Base-by-base conservation (phyloP, 768 basidiomycete genomes). In the Pholiota conissans region DNA sequence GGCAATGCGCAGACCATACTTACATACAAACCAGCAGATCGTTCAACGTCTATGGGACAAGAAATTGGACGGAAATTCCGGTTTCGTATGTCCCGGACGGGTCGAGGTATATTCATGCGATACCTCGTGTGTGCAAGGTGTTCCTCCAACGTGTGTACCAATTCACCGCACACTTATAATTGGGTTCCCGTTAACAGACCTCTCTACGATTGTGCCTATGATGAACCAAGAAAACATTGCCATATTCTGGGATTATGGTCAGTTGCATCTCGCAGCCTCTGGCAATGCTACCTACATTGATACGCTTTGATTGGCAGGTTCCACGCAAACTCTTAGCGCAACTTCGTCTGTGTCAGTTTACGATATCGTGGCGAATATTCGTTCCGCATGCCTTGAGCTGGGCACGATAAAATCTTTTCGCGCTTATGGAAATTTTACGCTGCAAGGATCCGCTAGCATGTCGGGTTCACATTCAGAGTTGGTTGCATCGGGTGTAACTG, bases 241-340 rank as follows among this genome's bases (percentile, higher is more conserved):
- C 20, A 57, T 71, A 2, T 70, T 69, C 52, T 71, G 70, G 70
- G 69, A 71, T 42, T 62, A 58, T 55, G 69, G 70, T 71, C 11
- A 53, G 67, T 60, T 26, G 20, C 26, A 16, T 53, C 4, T 10
- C 11, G 2, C 27, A 29, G 27, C 24, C 14, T 30, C 27, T 13
- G 8, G n/a, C 47, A 49, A 20, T 57, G 13, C 14, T 22, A 18
- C 11, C 9, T 42, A 3, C 27, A n/a, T 26, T 46, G 26, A 51
- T 35, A 22, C 10, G 28, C 28, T 42, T 14, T 42, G n/a, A 20
- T 57, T 62, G 10, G 18, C 52, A 71, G 69, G 64, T 51, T 63
- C 65, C 3, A 64, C 65, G 0, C 49, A 37, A 37, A 28, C 42
- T 37, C 55, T 52, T n/a, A 61, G 48, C 42, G 57, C 57, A 14